Base-by-base conservation (phyloP, 1,284 basidiomycete species). In the Cutaneotrichosporon cavernicola region DNA sequence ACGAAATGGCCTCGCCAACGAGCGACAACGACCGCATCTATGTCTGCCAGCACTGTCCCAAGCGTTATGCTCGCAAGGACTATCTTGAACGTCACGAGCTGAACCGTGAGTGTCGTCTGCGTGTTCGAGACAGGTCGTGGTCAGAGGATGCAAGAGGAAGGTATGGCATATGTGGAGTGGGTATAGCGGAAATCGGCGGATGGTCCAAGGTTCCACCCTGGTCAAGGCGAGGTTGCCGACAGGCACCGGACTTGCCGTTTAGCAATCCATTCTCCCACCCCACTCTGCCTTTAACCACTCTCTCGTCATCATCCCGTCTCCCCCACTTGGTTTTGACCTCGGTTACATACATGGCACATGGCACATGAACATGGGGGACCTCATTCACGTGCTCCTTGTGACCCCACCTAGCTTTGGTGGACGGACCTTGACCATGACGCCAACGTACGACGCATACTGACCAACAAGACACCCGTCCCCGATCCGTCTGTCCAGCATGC, bases 11-110 rank as follows among this genome's bases (percentile, higher is more conserved):
- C 43, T 46, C 43, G 18, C 43, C 43, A n/a, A 46, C 43, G n/a
- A 46, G 43, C 18, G 43, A 46, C 43, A 46, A 46, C 43, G 43
- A 46, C 43, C 43, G 43, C 43, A 63, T 66, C 52, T 69, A 63
- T n/a, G 65, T 52, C 36, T 69, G 68, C 59, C 26, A 53, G 22
- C 63, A 65, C 55, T 69, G 68, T 34, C 61, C 62, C 14, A 69
- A 69, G 61, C 63, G 65, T 31, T 69, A 69, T 40, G 61, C 62
- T 1, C 68, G 68, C 59, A 64, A 66, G 21, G 68, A 69, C 65
- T 69, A 69, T 56, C 63, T 69, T 14, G 68, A 69, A 56, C 65
- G 68, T 11, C 68, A 69, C 31, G 65, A 66, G 56, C 63, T 69
- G 31, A 69, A 69, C 56, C 68, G 68, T 69, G 57, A 66, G 68